These are phyloP conservation scores for Sugiyamaella paludigena DNA, from an alignment of 1,139 yeast genomes.

Conservation along the genomic window DNA sequence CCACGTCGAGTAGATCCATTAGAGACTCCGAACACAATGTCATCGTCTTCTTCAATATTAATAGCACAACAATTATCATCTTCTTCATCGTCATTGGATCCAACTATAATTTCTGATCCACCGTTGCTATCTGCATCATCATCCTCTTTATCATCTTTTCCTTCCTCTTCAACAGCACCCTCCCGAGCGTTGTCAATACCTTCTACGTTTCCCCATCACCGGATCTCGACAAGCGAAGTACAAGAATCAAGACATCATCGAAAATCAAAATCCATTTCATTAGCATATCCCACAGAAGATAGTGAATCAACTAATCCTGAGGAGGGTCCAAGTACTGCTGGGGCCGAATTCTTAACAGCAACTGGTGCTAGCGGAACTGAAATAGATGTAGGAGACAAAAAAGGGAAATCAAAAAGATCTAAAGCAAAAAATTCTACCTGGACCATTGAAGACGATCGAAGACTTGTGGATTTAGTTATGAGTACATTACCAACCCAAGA, in stretches of 20 bases:
- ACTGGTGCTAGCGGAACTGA: conserved; percentile 7
- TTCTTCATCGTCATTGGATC: not conserved
- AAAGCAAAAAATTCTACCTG: conserved; percentile 38
- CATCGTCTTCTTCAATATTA: not conserved
- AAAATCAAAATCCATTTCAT: conserved; percentile 10
- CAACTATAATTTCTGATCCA: too few relatives aligned
- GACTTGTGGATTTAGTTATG: conserved; percentile 34
- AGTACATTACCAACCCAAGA: conserved; percentile 38
- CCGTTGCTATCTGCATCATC: too few relatives aligned
- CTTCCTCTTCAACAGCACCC: not conserved
- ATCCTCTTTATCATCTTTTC: not conserved
- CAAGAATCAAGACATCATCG: conserved; percentile 5
- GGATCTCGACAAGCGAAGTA: not conserved
- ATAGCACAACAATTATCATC: not conserved
- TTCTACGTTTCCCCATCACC: not conserved
- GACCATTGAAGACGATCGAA: conserved; percentile 36
- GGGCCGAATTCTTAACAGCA: not conserved
- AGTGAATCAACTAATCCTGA: not conserved
- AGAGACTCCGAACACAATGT: not conserved
- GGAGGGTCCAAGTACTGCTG: not conserved
- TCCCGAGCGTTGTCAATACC: conserved; percentile 5
- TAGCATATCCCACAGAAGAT: not conserved
- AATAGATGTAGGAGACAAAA: conserved; percentile 7
- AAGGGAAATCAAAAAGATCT: conserved; percentile 24
- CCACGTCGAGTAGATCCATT: not conserved